phyloP scores from a whole-genome alignment of 257 asterid species.

The Vinca minor region DNA sequence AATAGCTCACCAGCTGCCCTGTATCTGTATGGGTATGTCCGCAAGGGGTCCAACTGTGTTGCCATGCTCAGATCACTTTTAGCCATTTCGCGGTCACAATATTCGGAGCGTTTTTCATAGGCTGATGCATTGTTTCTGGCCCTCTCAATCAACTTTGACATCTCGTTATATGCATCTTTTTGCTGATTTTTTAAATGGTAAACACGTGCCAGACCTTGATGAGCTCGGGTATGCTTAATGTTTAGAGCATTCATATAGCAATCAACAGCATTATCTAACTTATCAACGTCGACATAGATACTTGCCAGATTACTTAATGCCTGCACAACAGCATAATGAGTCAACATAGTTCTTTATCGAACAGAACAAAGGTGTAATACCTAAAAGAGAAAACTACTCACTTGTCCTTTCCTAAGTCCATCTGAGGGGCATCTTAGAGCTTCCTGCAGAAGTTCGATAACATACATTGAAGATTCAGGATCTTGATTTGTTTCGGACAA shows the following conservation, averaged over 20 bases:
- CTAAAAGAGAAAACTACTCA: constrained; percentile 22
- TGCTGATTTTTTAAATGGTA: constrained; percentile 79
- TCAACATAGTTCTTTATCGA: not conserved
- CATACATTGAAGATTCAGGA: constrained; percentile 60
- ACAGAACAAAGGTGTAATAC: not conserved
- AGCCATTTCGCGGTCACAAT: constrained; percentile 91
- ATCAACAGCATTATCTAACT: constrained; percentile 71
- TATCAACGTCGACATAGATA: constrained; percentile 71
- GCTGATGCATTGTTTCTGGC: constrained; percentile 88
- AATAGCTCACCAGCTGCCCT: constrained; percentile 74
- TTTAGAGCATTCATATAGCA: constrained; percentile 83
- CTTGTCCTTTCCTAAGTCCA: constrained; percentile 98
- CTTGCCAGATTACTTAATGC: constrained; percentile 91
- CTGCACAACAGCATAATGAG: constrained; percentile 33
- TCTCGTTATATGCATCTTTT: constrained; percentile 87
- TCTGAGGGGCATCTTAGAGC: constrained; percentile 98
- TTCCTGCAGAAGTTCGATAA: constrained; percentile 84
- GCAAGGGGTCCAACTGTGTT: constrained; percentile 70
- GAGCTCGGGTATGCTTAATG: constrained; percentile 90
- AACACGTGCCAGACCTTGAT: constrained; percentile 93
- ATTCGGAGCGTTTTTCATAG: constrained; percentile 85
- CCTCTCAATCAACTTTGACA: constrained; percentile 88
- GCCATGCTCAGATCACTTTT: constrained; percentile 79
- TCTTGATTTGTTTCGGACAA: constrained; percentile 69
- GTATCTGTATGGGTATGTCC: constrained; percentile 88